Evolutionary conservation across 805 yeast species (phyloP).

Genomic region (Maudiozyma pseudohumilis): DNA sequence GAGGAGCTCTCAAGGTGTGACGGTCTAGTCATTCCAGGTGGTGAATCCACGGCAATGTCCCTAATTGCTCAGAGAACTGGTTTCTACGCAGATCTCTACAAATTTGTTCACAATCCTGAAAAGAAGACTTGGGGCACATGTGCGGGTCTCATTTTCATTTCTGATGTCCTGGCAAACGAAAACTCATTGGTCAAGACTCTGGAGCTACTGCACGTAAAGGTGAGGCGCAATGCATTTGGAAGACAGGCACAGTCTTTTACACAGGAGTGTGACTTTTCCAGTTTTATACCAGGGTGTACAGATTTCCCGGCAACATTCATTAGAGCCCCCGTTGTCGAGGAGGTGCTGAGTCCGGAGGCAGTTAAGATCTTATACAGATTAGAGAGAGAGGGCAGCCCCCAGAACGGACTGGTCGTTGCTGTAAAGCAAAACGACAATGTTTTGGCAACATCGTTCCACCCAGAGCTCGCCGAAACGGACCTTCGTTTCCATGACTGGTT

Average conservation of each 20-base stretch:
- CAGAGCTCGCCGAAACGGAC: constrained; percentile 52
- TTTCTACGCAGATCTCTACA: constrained; percentile 43
- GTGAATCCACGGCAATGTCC: constrained; percentile 63
- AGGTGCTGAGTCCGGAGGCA: constrained; percentile 12
- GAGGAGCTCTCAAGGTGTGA: constrained; percentile 42
- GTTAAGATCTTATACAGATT: constrained; percentile 37
- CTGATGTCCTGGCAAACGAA: constrained; percentile 44
- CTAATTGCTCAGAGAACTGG: constrained; percentile 58
- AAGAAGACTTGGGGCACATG: constrained; percentile 79
- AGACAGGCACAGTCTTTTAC: constrained; percentile 63
- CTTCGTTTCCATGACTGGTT: constrained; percentile 63
- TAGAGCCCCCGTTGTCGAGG: constrained; percentile 62
- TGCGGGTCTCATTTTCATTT: constrained; percentile 66
- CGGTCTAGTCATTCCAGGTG: constrained; percentile 60
- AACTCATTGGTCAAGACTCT: constrained; percentile 44
- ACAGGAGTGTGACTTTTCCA: constrained; percentile 27
- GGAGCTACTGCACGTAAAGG: constrained; percentile 56
- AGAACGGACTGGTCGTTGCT: constrained; percentile 45
- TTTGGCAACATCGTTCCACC: constrained; percentile 73
- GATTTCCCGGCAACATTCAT: constrained; percentile 46
- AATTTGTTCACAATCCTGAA: constrained; percentile 33
- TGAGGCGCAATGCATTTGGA: constrained; percentile 69
- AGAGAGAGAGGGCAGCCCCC: constrained; percentile 6
- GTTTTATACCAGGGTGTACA: constrained; percentile 33
- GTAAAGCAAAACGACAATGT: constrained; percentile 52